Evolutionary conservation across 306 rosid genomes (phyloP), one percentile per base, ranked within the genome.

Genomic region (Senna siamea): DNA sequence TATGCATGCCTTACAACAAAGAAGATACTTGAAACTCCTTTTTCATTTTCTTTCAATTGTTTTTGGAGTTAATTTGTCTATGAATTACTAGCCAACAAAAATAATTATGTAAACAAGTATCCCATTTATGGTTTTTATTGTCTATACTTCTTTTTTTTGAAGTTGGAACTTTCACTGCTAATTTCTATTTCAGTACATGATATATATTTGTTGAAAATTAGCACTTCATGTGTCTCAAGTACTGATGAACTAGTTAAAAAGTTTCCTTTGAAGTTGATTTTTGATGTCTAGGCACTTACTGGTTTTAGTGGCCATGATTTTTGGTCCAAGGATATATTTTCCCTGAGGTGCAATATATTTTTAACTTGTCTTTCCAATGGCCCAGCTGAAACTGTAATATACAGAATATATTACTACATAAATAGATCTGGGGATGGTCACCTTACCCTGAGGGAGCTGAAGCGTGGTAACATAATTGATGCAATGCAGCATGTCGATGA

Each of bases 401-500:
- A 88, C 87, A 83, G 99, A 86, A 95, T 95, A 90, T 95, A 86
- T 86, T 95, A 90, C 93, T 95, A 90, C 83, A 76, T 95, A 77
- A 95, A 92, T 90, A 88, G 98, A 87, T 82, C 96, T 40, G 97
- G 96, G 62, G 90, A 87, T 64, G 96, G 99, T 34, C 89, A 81
- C 73, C 96, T 95, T 78, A 89, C 96, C 72, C 88, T 95, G 74
- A 86, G 96, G 89, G 99, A 95, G 88, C 87, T 95, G 69, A 95
- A 90, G 84, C 96, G 93, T 78, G 97, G 98, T 65, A 95, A 92
- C 77, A 70, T 92, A 68, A 88, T 95, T 86, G 99, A 95, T 83
- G 99, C 97, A 70, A 92, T 95, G 98, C 99, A 84, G 81, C 99
- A 95, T 85, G 98, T 97, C 5, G 99, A 95, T 43, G 99, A 92